A percentile compares a stretch with the other conserved stretches of the same genome.
phyloP scores from a whole-genome alignment of 2,329 filamentous ascomycete genomes.

The Fusarium musae region DNA sequence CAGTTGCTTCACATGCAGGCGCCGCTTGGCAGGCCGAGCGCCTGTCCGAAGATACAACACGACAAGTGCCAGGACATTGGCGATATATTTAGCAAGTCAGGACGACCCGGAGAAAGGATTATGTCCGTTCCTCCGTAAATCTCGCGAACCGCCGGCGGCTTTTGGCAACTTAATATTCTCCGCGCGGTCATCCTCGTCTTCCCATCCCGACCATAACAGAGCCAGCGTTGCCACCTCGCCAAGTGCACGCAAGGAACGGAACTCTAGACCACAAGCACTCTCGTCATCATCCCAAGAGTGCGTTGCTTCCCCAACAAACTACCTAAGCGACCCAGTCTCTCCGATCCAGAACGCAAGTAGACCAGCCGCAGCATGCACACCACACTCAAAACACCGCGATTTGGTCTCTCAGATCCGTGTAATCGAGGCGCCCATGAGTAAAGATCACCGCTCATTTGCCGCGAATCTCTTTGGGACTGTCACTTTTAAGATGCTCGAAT shows the following conservation, averaged over 20 bases:
- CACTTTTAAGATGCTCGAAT: conserved; percentile 76
- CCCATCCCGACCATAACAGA: conserved; percentile 36
- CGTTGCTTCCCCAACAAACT: background rate
- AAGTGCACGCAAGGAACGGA: conserved; percentile 6
- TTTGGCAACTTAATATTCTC: conserved; percentile 61
- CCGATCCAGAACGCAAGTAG: background rate
- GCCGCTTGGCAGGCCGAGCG: conserved; percentile 70
- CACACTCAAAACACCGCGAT: background rate
- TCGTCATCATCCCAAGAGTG: conserved; percentile 16
- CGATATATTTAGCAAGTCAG: conserved; percentile 82
- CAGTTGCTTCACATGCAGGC: conserved; percentile 84
- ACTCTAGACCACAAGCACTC: background rate
- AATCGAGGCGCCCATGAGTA: conserved; percentile 59
- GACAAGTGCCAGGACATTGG: conserved; percentile 83
- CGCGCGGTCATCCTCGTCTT: conserved; percentile 35
- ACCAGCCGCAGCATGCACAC: background rate
- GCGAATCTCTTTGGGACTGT: conserved; percentile 73
- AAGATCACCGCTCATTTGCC: conserved; percentile 69
- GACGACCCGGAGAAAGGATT: conserved; percentile 78
- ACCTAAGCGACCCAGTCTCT: background rate
- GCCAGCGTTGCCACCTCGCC: conserved; percentile 3
- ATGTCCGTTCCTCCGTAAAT: conserved; percentile 64
- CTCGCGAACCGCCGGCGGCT: conserved; percentile 57
- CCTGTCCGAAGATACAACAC: conserved; percentile 83
- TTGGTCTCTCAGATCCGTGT: conserved; percentile 50